Percentiles rank a stretch among this genome's conserved stretches.
phyloP scores from a whole-genome alignment of 2,329 filamentous ascomycete species.

The Aspergillus puulaauensis region DNA sequence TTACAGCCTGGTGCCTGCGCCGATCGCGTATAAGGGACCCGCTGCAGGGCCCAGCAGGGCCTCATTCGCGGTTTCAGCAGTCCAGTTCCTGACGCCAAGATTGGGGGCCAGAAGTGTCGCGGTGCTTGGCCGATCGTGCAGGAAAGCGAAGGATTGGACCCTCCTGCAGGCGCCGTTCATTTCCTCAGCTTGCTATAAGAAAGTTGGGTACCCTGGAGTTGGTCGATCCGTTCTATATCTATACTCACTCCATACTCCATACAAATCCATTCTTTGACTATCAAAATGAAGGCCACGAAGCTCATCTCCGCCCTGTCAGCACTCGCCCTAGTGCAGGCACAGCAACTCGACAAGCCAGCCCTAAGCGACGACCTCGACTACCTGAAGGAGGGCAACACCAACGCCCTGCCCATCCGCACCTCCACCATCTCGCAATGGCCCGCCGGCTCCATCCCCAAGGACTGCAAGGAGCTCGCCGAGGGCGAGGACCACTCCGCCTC shows the following conservation, averaged over 20 bases:
- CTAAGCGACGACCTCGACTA: conserved; percentile 9
- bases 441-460: conserved; percentile 4
- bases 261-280: not conserved
- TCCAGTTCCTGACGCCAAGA: not conserved
- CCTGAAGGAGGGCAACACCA: conserved; percentile 5
- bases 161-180: no score
- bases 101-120: not conserved
- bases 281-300: not conserved
- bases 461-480: conserved; percentile 8
- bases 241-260: not conserved
- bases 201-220: not conserved
- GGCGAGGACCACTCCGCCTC: not conserved
- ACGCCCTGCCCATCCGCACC: not conserved
- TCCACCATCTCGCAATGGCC: not conserved
- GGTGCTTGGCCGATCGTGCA: not conserved
- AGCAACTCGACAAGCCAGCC: conserved; percentile 5
- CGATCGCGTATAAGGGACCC: no score
- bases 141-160: no score
- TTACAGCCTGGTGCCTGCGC: no score
- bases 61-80: no score
- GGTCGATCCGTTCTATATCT: not conserved
- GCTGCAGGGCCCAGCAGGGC: no score
- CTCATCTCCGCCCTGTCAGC: not conserved
- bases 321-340: not conserved
- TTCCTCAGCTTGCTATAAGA: no score